Conservation (phyloP, 805 yeast species). For the Ogataea neopini region DNA sequence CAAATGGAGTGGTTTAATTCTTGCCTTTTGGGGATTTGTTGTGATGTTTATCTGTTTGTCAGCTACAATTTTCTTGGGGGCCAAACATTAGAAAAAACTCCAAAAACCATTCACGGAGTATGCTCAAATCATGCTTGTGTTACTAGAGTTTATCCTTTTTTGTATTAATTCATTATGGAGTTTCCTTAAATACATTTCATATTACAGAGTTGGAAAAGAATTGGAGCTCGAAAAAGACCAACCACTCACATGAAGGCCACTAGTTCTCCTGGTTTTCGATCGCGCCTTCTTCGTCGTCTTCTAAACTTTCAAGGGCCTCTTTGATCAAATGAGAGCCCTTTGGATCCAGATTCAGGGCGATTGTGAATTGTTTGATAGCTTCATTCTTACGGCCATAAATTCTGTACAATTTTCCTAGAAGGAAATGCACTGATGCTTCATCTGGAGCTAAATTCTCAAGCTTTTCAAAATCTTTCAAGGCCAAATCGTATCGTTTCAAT, state of each 20-base stretch:
- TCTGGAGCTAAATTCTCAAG: slow-evolving; percentile 83
- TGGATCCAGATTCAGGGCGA: slow-evolving; percentile 89
- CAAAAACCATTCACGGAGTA: too few relatives aligned
- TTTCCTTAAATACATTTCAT: slow-evolving; percentile 11
- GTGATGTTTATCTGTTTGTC: slow-evolving; percentile 69
- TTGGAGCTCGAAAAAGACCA: background rate
- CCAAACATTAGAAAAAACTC: slow-evolving; percentile 25
- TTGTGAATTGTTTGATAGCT: slow-evolving; percentile 84
- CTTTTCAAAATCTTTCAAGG: slow-evolving; percentile 72
- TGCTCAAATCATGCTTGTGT: too few relatives aligned
- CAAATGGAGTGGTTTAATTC: slow-evolving; percentile 51
- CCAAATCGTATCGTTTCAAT: slow-evolving; percentile 68
- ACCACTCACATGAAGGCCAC: background rate
- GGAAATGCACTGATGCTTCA: slow-evolving; percentile 89
- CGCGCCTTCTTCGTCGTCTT: slow-evolving; percentile 23
- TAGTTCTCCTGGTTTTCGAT: slow-evolving; percentile 17
- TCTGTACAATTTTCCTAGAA: slow-evolving; percentile 84
- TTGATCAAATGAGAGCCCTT: slow-evolving; percentile 84
- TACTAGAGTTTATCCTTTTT: background rate
- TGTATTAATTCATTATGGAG: slow-evolving; percentile 2
- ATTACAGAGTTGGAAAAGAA: slow-evolving; percentile 8
- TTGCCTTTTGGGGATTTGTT: slow-evolving; percentile 66
- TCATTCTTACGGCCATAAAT: slow-evolving; percentile 68
- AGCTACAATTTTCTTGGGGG: slow-evolving; percentile 36
- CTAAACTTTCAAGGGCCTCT: slow-evolving; percentile 70